A percentile compares a stretch with the other conserved stretches of the same genome.
Conservation (phyloP, 331 rosid genomes). For the Malus hybrid region DNA sequence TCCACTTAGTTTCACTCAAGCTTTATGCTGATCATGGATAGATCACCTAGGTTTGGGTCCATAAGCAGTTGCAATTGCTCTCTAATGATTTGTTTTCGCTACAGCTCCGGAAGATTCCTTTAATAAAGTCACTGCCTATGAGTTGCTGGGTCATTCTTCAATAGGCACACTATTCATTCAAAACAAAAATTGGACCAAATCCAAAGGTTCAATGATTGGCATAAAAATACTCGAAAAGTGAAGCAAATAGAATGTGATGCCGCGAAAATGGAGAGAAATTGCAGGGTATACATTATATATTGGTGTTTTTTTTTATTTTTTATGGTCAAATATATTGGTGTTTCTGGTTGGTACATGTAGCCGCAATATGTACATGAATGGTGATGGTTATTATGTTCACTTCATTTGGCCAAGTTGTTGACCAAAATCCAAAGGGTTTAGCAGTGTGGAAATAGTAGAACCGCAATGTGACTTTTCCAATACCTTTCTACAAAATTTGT, state of each 20-base stretch:
- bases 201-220: conserved; percentile 1
- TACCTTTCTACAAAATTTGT: not conserved
- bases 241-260: no score
- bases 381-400: not conserved
- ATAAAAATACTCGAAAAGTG: not conserved
- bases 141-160: no score
- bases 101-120: no score
- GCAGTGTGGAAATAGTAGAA: conserved; percentile 3
- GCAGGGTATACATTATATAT: not conserved
- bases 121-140: no score
- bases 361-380: not conserved
- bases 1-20: no score
- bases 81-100: no score
- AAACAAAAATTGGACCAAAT: conserved; percentile 1
- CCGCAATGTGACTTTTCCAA: not conserved
- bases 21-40: no score
- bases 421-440: not conserved
- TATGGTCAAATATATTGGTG: no score
- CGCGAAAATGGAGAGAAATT: not conserved
- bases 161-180: not conserved
- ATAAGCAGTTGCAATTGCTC: no score
- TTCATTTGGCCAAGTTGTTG: not conserved
- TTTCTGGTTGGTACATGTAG: not conserved
- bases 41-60: no score
- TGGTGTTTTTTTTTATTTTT: no score